phyloP scores from a whole-genome alignment of 2,329 filamentous ascomycete genomes.

The Paraphoma sp. region DNA sequence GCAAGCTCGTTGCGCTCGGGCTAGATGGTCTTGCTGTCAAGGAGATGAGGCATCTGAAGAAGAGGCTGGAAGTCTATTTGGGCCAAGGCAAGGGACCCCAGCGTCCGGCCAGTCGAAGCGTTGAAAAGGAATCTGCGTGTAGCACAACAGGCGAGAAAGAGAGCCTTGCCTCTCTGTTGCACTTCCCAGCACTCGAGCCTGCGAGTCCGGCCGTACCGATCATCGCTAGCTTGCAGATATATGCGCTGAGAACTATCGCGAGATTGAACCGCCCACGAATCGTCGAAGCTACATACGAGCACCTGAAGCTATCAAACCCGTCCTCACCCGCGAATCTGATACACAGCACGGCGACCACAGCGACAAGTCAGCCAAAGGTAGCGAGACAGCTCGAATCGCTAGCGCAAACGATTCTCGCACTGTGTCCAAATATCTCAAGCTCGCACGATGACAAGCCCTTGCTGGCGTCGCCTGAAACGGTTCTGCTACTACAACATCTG shows the following conservation, averaged over 20 bases:
- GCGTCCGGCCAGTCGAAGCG: neutral
- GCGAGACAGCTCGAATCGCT: conserved; percentile 71
- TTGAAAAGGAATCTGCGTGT: conserved; percentile 35
- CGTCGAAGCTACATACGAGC: conserved; percentile 64
- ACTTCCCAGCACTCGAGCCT: conserved; percentile 59
- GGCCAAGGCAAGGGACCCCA: conserved; percentile 13
- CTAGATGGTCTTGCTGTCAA: conserved; percentile 72
- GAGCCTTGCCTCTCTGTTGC: conserved; percentile 66
- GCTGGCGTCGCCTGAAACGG: conserved; percentile 62
- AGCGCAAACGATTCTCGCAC: conserved; percentile 68
- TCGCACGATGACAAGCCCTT: conserved; percentile 68
- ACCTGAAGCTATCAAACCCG: conserved; percentile 60
- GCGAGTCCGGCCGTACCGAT: conserved; percentile 56
- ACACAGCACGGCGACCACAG: conserved; percentile 53
- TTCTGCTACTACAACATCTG: conserved; percentile 69
- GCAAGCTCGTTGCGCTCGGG: conserved; percentile 69
- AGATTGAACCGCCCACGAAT: conserved; percentile 65
- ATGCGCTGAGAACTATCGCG: conserved; percentile 69
- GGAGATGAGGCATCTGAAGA: conserved; percentile 72
- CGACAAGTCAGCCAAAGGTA: conserved; percentile 61
- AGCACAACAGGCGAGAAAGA: conserved; percentile 45
- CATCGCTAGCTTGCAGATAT: conserved; percentile 69
- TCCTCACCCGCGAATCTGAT: conserved; percentile 68
- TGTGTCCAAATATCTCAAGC: conserved; percentile 71
- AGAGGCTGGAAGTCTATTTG: conserved; percentile 59